These are phyloP conservation scores for Manihot esculenta DNA, from an alignment of 441 rosid species.

Conservation along the genomic window DNA sequence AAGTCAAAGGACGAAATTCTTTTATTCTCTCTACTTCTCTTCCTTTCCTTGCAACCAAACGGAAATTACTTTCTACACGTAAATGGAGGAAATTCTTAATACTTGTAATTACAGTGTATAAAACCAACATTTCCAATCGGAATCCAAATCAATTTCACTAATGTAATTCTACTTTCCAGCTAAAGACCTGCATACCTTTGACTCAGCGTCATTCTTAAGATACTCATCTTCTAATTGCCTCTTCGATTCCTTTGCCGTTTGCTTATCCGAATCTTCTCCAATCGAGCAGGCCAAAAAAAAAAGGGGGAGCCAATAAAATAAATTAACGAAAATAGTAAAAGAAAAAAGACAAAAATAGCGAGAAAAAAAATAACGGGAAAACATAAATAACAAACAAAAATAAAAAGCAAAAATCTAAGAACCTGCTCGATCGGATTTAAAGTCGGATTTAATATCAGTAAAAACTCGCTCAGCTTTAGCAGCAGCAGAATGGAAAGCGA, in stretches of 20 bases:
- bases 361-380: slow-evolving; percentile 6
- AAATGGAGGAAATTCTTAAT: no score
- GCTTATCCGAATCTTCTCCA: slow-evolving; percentile 57
- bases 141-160: background rate
- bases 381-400: slow-evolving; percentile 10
- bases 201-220: slow-evolving; percentile 35
- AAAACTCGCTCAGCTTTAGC: slow-evolving; percentile 97
- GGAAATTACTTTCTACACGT: background rate
- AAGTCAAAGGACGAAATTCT: background rate
- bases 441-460: slow-evolving; percentile 80
- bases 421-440: slow-evolving; percentile 58
- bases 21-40: background rate
- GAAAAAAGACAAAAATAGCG: background rate
- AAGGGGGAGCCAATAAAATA: slow-evolving; percentile 13
- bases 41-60: slow-evolving; percentile 14
- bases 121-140: background rate
- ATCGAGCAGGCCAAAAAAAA: slow-evolving; percentile 18
- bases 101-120: background rate
- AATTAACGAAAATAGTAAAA: slow-evolving; percentile 16
- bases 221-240: slow-evolving; percentile 19
- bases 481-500: slow-evolving; percentile 92
- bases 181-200: slow-evolving; percentile 42
- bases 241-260: slow-evolving; percentile 27
- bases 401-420: slow-evolving; percentile 1
- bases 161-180: background rate